These are phyloP conservation scores for Thelonectria discophora DNA, from an alignment of 2,329 filamentous ascomycete genomes.

Conservation along the genomic window DNA sequence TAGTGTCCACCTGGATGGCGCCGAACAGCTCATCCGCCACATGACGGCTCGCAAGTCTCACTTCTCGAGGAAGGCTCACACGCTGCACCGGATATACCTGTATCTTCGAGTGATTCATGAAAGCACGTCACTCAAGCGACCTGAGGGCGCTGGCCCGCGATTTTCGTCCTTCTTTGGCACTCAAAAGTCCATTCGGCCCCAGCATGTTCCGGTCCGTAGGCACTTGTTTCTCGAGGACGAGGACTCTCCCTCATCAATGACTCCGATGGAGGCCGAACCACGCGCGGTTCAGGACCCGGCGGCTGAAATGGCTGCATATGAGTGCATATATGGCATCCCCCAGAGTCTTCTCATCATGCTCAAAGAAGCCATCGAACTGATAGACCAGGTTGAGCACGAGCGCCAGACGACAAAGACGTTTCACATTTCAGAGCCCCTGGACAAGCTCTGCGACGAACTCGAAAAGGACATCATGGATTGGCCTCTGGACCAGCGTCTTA, in stretches of 20 bases:
- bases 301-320: conserved; percentile 19
- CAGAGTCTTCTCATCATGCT: conserved; percentile 16
- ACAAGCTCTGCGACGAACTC: conserved; percentile 13
- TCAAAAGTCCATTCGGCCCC: neutral
- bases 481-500: conserved; percentile 12
- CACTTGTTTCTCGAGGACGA: conserved; percentile 7
- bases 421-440: conserved; percentile 1
- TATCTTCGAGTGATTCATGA: conserved; percentile 38
- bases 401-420: conserved; percentile 5
- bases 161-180: conserved; percentile 10
- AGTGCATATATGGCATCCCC: conserved; percentile 26
- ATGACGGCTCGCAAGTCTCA: conserved; percentile 29
- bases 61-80: conserved; percentile 28
- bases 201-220: neutral
- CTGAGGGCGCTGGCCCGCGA: neutral
- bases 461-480: conserved; percentile 26
- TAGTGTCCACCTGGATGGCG: conserved; percentile 35
- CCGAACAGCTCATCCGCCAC: conserved; percentile 32
- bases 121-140: conserved; percentile 30
- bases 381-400: conserved; percentile 19
- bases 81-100: conserved; percentile 38
- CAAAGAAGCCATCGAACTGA: conserved; percentile 21
- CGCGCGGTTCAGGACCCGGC: neutral
- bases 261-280: neutral
- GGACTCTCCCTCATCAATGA: neutral